These are phyloP conservation scores for Fusarium guadeloupense DNA, from an alignment of 2,329 filamentous ascomycete genomes.

Conservation along the genomic window DNA sequence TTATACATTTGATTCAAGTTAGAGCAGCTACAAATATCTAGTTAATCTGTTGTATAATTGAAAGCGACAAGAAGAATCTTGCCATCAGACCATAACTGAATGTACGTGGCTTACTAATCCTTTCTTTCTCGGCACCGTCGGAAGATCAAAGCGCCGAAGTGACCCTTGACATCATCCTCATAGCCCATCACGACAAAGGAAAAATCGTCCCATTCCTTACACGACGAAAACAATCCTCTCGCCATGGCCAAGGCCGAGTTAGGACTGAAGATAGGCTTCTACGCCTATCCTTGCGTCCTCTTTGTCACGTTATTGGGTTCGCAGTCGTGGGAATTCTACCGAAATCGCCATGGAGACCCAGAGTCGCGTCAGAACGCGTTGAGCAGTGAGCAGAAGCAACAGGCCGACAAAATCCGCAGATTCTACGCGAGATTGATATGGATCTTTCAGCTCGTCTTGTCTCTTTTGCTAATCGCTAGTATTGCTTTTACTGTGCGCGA, in stretches of 20 bases:
- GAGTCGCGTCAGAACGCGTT: constrained; percentile 38
- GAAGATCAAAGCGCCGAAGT: constrained; percentile 21
- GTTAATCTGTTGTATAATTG: too few species aligned
- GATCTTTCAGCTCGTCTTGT: constrained; percentile 47
- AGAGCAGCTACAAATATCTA: too few species aligned
- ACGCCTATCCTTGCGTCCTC: constrained; percentile 52
- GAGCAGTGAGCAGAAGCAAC: constrained; percentile 43
- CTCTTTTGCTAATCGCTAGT: constrained; percentile 47
- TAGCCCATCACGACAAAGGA: not conserved
- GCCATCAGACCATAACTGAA: too few species aligned
- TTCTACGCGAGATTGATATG: constrained; percentile 50
- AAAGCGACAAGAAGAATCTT: too few species aligned
- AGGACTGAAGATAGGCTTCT: constrained; percentile 53
- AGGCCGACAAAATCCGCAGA: constrained; percentile 41
- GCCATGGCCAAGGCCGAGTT: constrained; percentile 48
- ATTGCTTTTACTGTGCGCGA: constrained; percentile 47
- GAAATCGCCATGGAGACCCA: constrained; percentile 41
- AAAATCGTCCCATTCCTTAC: not conserved
- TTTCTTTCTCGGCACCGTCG: not conserved
- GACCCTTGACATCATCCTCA: constrained; percentile 16
- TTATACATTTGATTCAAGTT: too few species aligned
- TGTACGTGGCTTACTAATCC: too few species aligned
- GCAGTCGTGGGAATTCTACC: constrained; percentile 52
- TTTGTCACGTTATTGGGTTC: constrained; percentile 50
- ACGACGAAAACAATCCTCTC: not conserved